A percentile compares a stretch with the other conserved stretches of the same genome.
Evolutionary conservation across 2,329 filamentous ascomycete species (phyloP).

Genomic region (Epichloe sp.): DNA sequence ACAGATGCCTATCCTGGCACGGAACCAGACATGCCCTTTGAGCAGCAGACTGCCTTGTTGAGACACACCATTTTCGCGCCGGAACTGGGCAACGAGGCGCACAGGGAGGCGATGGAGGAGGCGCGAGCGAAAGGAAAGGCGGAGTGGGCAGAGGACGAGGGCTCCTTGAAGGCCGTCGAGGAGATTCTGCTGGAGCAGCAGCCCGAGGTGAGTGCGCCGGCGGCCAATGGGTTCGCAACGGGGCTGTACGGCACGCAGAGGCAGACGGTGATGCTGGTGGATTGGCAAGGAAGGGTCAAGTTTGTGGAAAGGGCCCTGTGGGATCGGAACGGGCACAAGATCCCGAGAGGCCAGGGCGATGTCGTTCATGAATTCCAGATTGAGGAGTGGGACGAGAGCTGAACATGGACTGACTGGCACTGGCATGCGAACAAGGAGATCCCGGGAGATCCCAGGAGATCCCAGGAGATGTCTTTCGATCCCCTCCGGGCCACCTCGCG

Average conservation of each 20-base stretch:
- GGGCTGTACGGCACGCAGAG: slow-evolving; percentile 53
- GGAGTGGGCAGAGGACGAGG: slow-evolving; percentile 21
- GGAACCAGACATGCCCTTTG: slow-evolving; percentile 30
- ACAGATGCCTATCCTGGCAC: slow-evolving; percentile 39
- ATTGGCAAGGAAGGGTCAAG: slow-evolving; percentile 48
- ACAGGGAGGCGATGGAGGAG: slow-evolving; percentile 31
- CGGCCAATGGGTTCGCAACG: slow-evolving; percentile 32
- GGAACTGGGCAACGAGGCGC: slow-evolving; percentile 36
- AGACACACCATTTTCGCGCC: slow-evolving; percentile 51
- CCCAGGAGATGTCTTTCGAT: not conserved
- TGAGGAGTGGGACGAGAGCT: slow-evolving; percentile 33
- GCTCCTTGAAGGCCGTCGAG: slow-evolving; percentile 24
- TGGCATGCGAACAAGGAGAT: too few species aligned
- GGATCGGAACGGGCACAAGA: slow-evolving; percentile 41
- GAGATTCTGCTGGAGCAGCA: slow-evolving; percentile 22
- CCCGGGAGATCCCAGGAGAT: too few species aligned
- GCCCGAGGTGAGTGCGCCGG: slow-evolving; percentile 21
- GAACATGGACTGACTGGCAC: not conserved
- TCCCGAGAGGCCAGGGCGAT: slow-evolving; percentile 42
- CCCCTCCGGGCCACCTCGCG: too few species aligned
- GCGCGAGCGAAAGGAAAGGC: slow-evolving; percentile 24
- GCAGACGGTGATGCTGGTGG: slow-evolving; percentile 48
- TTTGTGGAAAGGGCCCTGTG: slow-evolving; percentile 47
- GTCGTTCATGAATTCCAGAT: slow-evolving; percentile 42
- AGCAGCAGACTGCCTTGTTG: slow-evolving; percentile 39